These are phyloP conservation scores for Acanthamoeba healyi DNA, from an alignment of 208 protist genomes.

Conservation along the genomic window DNA sequence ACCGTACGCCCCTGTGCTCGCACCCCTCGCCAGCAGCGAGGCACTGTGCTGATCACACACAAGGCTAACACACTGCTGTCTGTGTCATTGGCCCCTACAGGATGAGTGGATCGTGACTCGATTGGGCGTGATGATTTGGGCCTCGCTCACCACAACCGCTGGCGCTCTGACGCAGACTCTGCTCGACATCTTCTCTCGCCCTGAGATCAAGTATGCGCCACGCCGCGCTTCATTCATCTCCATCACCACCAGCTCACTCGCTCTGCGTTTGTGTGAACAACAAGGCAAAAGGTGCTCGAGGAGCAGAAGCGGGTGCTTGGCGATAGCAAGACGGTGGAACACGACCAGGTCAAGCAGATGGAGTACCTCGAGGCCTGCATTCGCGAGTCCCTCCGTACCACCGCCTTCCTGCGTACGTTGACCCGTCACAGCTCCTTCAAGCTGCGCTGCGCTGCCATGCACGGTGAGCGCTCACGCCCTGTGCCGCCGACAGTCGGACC, in stretches of 20 bases:
- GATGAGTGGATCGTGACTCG: slow-evolving; percentile 48
- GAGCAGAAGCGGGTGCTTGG: slow-evolving; percentile 10
- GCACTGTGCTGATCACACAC: too few species aligned
- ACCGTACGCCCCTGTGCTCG: not conserved
- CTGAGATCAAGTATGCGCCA: slow-evolving; percentile 8
- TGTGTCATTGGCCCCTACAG: too few species aligned
- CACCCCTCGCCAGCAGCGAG: too few species aligned
- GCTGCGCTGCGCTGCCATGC: too few species aligned
- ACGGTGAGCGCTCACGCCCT: not conserved
- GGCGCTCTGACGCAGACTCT: not conserved
- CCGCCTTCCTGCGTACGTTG: slow-evolving; percentile 27
- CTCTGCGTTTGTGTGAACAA: not conserved
- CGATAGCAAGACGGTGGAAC: slow-evolving; percentile 20
- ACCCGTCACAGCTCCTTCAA: too few species aligned
- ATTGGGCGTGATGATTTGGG: slow-evolving; percentile 26
- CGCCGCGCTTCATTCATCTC: not conserved
- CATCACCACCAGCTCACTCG: too few species aligned
- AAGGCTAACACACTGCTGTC: too few species aligned
- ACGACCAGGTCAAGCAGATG: slow-evolving; percentile 53
- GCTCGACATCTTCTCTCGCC: slow-evolving; percentile 46
- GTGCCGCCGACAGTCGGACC: not conserved
- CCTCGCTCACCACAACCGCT: slow-evolving; percentile 20
- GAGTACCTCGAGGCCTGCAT: slow-evolving; percentile 48
- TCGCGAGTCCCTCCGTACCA: slow-evolving; percentile 20
- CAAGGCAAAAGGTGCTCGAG: slow-evolving; percentile 19